Evolutionary conservation across 2,329 filamentous ascomycete genomes (phyloP).

Genomic region (Pseudodiploospora longispora): DNA sequence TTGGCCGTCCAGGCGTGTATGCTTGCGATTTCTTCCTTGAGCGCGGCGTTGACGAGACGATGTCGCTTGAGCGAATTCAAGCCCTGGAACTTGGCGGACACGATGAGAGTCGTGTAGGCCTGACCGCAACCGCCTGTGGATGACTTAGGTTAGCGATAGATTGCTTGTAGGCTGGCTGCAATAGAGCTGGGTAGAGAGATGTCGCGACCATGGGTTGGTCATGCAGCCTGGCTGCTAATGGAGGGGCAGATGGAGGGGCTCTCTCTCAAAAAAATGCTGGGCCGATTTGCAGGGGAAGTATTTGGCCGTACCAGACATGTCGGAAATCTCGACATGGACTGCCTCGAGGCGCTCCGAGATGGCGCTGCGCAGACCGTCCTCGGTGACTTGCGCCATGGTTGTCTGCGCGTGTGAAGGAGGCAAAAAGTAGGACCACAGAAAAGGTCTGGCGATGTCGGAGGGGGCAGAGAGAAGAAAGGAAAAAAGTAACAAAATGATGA

Average conservation of each 20-base stretch:
- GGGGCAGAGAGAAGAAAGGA: constrained; percentile 7
- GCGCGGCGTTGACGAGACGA: constrained; percentile 71
- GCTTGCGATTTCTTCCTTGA: constrained; percentile 80
- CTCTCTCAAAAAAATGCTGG: not conserved
- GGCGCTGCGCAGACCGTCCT: constrained; percentile 59
- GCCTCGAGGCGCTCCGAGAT: constrained; percentile 65
- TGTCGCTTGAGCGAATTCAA: constrained; percentile 76
- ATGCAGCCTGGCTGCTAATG: not conserved
- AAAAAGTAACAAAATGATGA: constrained; percentile 13
- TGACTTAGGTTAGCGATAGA: not conserved
- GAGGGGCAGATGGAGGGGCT: constrained; percentile 3
- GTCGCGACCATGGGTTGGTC: too few relatives aligned
- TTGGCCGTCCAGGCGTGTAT: constrained; percentile 96
- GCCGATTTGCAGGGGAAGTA: not conserved
- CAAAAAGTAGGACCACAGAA: not conserved
- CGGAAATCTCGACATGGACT: constrained; percentile 76
- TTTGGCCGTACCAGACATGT: constrained; percentile 69
- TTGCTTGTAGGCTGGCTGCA: not conserved
- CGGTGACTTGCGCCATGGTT: constrained; percentile 58
- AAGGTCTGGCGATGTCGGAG: not conserved
- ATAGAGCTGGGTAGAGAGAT: not conserved
- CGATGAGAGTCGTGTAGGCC: constrained; percentile 51
- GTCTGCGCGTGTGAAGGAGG: not conserved
- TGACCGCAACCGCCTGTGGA: constrained; percentile 51
- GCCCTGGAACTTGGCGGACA: constrained; percentile 60